Evolutionary conservation across 208 protist species (phyloP), one percentile per base, ranked within the genome.

Genomic region (Blastocrithidia nonstop): DNA sequence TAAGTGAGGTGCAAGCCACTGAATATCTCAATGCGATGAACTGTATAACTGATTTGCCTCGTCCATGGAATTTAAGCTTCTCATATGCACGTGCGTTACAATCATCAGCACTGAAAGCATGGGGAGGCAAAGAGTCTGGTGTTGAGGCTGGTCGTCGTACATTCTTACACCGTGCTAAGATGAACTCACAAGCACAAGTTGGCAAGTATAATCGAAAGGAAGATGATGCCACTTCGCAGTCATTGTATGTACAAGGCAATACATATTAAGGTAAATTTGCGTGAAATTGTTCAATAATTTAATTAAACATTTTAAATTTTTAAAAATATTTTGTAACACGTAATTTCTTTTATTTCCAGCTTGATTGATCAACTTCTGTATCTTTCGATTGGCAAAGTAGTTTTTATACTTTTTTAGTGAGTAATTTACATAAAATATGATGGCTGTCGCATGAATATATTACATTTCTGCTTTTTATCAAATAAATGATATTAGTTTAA

Each of bases 21-120:
- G 63, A 78, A 53, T 91, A 97, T 71, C 76, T 98, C 24, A 96
- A 96, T 71, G 94, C 84, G 16, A 98, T 98, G 23, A 98, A 98
- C 82, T 43, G 37, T 32, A 54, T 38, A 32, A 33, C 46, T 21
- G 16, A 43, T 9, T 38, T 61, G 13, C 61, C 50, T 13, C 70
- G 70, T 24, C 89, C 90, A 41, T 97, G 93, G 94, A 46, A 54
- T 21, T 45, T 98, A 24, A 82, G 71, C 42, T 98, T 98, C 72
- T 94, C 85, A 24, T 98, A 93, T 53, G 95, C 89, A 33, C 78
- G 95, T 43, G 96, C 96, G 19, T 71, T 98, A 4, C 94, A 98
- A 80, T 58, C 61, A 39, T 75, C 79, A 32, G 64, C 65, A 38
- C 64, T 96, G 41, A 96, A 86, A 68, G 69, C 87, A 17, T 97